These are phyloP conservation scores for Penicilliopsis zonata DNA, from an alignment of 495 filamentous ascomycete genomes.

Conservation along the genomic window DNA sequence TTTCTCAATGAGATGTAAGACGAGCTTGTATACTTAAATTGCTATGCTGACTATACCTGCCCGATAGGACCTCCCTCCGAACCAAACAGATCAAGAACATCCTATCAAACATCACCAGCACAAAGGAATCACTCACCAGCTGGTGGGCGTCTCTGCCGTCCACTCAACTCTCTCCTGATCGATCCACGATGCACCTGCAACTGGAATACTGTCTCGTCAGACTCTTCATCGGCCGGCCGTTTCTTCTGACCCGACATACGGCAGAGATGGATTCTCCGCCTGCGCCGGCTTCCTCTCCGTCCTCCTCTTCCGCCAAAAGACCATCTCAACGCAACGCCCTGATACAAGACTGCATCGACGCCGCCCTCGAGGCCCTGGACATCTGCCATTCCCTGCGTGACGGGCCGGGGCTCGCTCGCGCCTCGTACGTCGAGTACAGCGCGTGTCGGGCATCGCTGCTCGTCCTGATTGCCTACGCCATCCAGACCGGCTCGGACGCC, in stretches of 20 bases:
- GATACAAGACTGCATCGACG: conserved; percentile 15
- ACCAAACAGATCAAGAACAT: conserved; percentile 6
- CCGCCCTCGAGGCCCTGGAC: conserved; percentile 13
- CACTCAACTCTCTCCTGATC: conserved; percentile 3
- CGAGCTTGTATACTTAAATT: neutral
- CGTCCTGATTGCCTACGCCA: conserved; percentile 20
- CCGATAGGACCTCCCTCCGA: conserved; percentile 8
- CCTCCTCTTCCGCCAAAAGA: neutral
- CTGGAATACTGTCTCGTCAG: conserved; percentile 18
- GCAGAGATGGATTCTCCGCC: too few relatives aligned
- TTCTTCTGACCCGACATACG: too few relatives aligned
- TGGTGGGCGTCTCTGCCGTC: conserved; percentile 18
- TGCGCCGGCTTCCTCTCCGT: conserved; percentile 3
- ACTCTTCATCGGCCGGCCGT: conserved; percentile 21
- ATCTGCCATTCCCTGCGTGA: conserved; percentile 16
- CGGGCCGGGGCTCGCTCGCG: conserved; percentile 17
- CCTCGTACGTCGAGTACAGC: conserved; percentile 26
- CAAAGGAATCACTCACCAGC: conserved; percentile 5
- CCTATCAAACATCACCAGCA: conserved; percentile 5
- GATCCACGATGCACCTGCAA: conserved; percentile 14
- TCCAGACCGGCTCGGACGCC: conserved; percentile 12
- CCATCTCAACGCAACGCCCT: conserved; percentile 7
- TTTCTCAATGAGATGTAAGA: conserved; percentile 15
- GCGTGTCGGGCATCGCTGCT: conserved; percentile 23
- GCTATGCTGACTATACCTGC: conserved; percentile 1